Percentiles rank a stretch among this genome's conserved stretches.
phyloP scores from a whole-genome alignment of 306 rosid species.

The Quercus mongolica region DNA sequence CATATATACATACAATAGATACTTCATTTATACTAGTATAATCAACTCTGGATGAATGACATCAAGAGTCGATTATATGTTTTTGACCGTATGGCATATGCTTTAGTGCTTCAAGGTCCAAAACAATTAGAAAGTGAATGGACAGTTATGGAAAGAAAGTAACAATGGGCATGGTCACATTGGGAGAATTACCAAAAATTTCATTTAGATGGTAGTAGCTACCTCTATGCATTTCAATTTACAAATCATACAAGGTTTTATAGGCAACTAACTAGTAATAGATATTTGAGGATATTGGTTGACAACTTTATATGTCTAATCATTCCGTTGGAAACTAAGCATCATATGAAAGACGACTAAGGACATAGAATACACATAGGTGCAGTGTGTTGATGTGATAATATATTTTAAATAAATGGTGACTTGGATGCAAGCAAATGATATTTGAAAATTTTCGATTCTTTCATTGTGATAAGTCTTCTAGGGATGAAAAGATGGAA shows the following conservation, averaged over 20 bases:
- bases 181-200: not conserved
- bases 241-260: not conserved
- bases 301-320: not conserved
- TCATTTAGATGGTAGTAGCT: not conserved
- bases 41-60: not conserved
- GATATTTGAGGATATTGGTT: not conserved
- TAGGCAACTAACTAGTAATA: not conserved
- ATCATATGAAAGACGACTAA: not conserved
- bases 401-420: not conserved
- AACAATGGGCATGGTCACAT: not conserved
- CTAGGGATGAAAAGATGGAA: not conserved
- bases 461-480: not conserved
- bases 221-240: not conserved
- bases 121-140: not conserved
- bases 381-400: not conserved
- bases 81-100: not conserved
- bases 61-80: not conserved
- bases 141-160: not conserved
- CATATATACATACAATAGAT: not conserved
- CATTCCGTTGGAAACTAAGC: not conserved
- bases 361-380: not conserved
- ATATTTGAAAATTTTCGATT: not conserved
- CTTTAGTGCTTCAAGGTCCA: not conserved
- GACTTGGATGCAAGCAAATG: not conserved
- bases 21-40: not conserved